Evolutionary conservation across 2,329 filamentous ascomycete species (phyloP), one percentile per base, ranked within the genome.

Genomic region (Colletotrichum plurivorum): DNA sequence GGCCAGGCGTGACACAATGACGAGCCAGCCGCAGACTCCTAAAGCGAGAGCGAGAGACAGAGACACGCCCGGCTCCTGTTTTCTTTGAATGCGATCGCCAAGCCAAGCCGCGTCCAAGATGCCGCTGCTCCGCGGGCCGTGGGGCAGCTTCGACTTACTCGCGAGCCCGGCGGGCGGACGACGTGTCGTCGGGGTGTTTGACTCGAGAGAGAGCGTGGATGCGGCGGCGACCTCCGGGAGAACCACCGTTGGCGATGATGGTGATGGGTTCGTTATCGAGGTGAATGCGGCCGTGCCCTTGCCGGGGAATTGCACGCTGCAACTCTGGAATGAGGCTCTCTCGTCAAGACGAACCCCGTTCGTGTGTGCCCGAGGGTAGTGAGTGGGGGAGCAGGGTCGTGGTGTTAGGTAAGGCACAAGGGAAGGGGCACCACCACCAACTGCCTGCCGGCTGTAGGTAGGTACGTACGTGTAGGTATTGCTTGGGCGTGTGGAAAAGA

Each of bases 291-390:
- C 31, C 31, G 31, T 36, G 31, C 31, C 31, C 8, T 36, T 36
- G 31, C 31, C 39, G 41, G 41, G 54, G 55, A 31, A 15, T 31
- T 58, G 43, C 46, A 43, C 55, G 43, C 55, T 58, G 39, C 39
- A 58, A 58, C 22, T 46, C 22, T 25, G 55, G 55, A 58, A 58
- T 58, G 55, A 25, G 27, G 43, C 27, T 58, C 43, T 20, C 46
- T 36, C 31, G 31, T 36, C 31, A 36, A 36, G 9, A 9, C 10
- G 31, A 36, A 36, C 31, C 31, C 31, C 18, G 46, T 49, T 22
- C 20, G 12, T 13, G 16, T 46, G 45, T 49, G n/a, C 46, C 18
- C 46, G 46, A 22, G n/a, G n/a, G 46, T n/a, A 49, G 18, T 18
- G 46, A 49, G 18, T 18, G 46, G 46, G n/a, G 20, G 46, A 10